Evolutionary conservation across 2,329 filamentous ascomycete genomes (phyloP).

Genomic region (Fusarium dimerum): DNA sequence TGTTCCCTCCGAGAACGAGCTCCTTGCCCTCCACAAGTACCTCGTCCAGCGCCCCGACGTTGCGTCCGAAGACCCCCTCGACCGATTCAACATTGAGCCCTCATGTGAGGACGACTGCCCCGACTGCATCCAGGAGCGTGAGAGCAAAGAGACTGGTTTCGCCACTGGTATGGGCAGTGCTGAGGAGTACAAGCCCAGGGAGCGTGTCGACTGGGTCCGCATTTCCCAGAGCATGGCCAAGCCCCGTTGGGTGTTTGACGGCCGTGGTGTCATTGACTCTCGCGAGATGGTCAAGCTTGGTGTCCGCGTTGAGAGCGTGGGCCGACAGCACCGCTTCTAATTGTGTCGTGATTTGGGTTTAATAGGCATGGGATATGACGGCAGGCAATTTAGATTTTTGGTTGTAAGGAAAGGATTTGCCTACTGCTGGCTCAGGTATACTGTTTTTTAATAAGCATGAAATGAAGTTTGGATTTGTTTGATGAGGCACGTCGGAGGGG

Average conservation of each 20-base stretch:
- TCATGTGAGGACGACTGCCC: constrained; percentile 48
- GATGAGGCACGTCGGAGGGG: constrained; percentile 26
- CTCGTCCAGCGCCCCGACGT: constrained; percentile 38
- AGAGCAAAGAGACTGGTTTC: constrained; percentile 40
- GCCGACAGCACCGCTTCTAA: constrained; percentile 47
- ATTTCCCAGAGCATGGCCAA: constrained; percentile 52
- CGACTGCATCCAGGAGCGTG: constrained; percentile 48
- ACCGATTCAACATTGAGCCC: constrained; percentile 47
- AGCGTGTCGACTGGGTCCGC: constrained; percentile 52
- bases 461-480: constrained; percentile 29
- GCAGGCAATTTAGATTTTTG: constrained; percentile 26
- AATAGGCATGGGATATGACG: constrained; percentile 14
- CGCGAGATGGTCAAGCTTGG: constrained; percentile 51
- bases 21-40: constrained; percentile 50
- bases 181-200: constrained; percentile 49
- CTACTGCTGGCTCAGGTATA: constrained; percentile 28
- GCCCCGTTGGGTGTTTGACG: constrained; percentile 59
- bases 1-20: constrained; percentile 44
- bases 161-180: constrained; percentile 45
- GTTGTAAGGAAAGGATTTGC: constrained; percentile 30
- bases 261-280: constrained; percentile 54
- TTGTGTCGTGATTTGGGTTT: constrained; percentile 3
- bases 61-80: constrained; percentile 45
- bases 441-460: constrained; percentile 36
- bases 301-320: constrained; percentile 54